A percentile compares a stretch with the other conserved stretches of the same genome.
Evolutionary conservation across 345 rosid genomes (phyloP).

Genomic region (Citrus sp.): DNA sequence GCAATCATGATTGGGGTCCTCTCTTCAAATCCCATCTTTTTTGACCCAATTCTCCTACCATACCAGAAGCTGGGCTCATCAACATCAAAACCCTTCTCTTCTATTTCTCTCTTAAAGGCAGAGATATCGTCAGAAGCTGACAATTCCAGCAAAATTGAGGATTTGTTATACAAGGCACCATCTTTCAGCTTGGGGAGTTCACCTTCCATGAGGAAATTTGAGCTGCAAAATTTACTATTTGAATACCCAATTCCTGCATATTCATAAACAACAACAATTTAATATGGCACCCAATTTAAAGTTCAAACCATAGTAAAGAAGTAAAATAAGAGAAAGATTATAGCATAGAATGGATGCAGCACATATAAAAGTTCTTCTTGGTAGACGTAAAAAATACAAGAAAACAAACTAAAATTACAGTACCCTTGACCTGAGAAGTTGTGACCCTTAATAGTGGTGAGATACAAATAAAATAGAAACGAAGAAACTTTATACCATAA

Average conservation of each 20-base stretch:
- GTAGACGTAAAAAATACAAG: background rate
- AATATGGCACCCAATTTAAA: conserved; percentile 2
- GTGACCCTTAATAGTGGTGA: background rate
- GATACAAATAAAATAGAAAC: background rate
- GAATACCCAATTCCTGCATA: conserved; percentile 52
- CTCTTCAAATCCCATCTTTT: conserved; percentile 81
- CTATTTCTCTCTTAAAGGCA: conserved; percentile 51
- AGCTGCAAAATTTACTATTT: conserved; percentile 31
- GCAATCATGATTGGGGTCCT: conserved; percentile 88
- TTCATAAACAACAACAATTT: conserved; percentile 7
- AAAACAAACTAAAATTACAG: background rate
- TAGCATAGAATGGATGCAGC: background rate
- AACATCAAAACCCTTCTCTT: conserved; percentile 43
- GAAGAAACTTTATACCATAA: background rate
- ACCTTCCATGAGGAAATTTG: conserved; percentile 45
- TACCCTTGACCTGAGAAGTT: background rate
- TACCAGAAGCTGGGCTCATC: conserved; percentile 71
- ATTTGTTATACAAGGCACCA: conserved; percentile 11
- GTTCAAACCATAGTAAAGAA: background rate
- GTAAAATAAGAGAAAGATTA: background rate
- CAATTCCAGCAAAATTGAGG: conserved; percentile 70
- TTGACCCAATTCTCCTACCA: conserved; percentile 64
- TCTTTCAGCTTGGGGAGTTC: conserved; percentile 32
- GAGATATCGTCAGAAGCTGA: conserved; percentile 64
- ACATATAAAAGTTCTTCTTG: background rate